Evolutionary conservation across 768 basidiomycete species (phyloP), one percentile per base, ranked within the genome.

Genomic region (Podaxis sp.): DNA sequence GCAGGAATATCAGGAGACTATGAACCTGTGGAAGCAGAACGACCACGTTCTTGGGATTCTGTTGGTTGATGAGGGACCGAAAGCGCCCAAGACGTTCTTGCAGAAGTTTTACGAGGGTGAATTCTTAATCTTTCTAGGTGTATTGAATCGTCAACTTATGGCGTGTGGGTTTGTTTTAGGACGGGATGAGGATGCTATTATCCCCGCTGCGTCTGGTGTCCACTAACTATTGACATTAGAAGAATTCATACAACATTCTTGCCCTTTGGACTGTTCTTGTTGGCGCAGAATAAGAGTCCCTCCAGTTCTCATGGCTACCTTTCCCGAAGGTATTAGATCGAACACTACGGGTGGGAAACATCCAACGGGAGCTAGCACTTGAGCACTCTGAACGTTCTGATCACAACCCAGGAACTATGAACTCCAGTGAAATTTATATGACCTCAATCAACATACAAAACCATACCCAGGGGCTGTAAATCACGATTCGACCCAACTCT

Each of bases 1-100:
- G 65, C 90, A 87, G 77, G 94, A 98, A 67, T 93, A 87, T 70
- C 96, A 98, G 80, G 96, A 98, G 81, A 89, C 90, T 57, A 80
- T 97, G 81, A 98, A 98, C 72, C 85, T 84, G 68, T 98, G 95
- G 95, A 95, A 95, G 71, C 90, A 92, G 79, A 83, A 80, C 47
- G 90, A 93, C 64, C 92, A 94, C 70, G 78, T 94, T 33, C 75
- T 87, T 73, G 91, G 91, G 2, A 83, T 91, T 37, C 72, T 93
- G 55, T 74, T 93, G 63, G 55, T 46, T 24, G 47, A 49, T 27
- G 54, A 62, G 47, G 55, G 36, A 1, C 61, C 53, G 15, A 56
- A 62, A 12, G 73, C 82, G 64, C 76, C 79, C 7, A 79, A 82
- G 63, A 84, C 88, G 22, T 94, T 94, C 72, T 76, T 94, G 81